These are phyloP conservation scores for Candida pseudoglaebosa DNA, from an alignment of 805 yeast species.

Conservation along the genomic window DNA sequence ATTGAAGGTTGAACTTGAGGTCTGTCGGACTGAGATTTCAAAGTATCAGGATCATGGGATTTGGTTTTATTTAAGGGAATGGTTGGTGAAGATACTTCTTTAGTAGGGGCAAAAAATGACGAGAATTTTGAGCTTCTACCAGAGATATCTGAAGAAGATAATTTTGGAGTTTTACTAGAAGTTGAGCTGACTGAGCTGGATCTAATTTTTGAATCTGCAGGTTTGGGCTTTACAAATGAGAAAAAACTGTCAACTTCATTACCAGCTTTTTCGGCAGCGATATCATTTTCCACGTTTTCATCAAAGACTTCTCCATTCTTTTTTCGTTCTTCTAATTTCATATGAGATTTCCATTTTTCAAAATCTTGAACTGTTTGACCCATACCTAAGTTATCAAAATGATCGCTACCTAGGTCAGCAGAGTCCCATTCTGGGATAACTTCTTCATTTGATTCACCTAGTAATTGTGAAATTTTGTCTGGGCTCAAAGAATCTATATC, in stretches of 20 bases:
- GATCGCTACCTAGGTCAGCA: constrained; percentile 19
- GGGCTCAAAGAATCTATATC: constrained; percentile 28
- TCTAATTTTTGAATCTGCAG: constrained; percentile 9
- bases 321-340: constrained; percentile 48
- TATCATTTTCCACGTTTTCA: constrained; percentile 9
- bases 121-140: constrained; percentile 35
- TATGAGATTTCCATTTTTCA: constrained; percentile 54
- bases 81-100: constrained; percentile 1
- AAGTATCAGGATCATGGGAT: constrained; percentile 5
- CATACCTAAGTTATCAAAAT: constrained; percentile 16
- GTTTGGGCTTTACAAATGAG: constrained; percentile 35
- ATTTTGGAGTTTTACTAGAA: constrained; percentile 2
- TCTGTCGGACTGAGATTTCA: constrained; percentile 3
- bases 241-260: constrained; percentile 43
- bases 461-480: constrained; percentile 31
- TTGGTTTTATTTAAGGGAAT: not conserved
- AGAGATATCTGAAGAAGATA: constrained; percentile 10
- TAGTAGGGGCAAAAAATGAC: constrained; percentile 24
- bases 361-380: constrained; percentile 57
- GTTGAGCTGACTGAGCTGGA: constrained; percentile 1
- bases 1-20: constrained; percentile 1
- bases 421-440: constrained; percentile 39
- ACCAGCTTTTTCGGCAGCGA: constrained; percentile 17
- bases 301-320: constrained; percentile 37
- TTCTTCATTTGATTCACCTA: constrained; percentile 34